Percentiles rank a stretch among this genome's conserved stretches.
Conservation (phyloP, 1,284 basidiomycete genomes). For the Ustilago xerochloae region DNA sequence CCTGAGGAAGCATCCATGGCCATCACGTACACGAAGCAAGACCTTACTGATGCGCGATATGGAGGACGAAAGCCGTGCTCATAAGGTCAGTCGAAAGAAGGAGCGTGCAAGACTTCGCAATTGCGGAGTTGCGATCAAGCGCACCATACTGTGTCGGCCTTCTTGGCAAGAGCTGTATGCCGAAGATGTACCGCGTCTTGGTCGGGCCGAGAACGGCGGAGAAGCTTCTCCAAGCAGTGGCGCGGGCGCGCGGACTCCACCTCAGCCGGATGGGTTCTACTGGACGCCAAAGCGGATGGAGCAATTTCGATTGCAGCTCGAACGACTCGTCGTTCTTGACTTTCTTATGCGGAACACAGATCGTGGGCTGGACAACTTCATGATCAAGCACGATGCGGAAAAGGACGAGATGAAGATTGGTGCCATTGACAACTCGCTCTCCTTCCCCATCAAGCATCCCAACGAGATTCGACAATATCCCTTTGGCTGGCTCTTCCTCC, state of each 20-base stretch:
- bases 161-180: conserved; percentile 76
- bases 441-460: conserved; percentile 79
- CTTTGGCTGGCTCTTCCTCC: conserved; percentile 86
- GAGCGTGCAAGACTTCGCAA: conserved; percentile 56
- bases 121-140: conserved; percentile 58
- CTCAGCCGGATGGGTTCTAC: conserved; percentile 72
- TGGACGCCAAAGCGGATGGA: conserved; percentile 82
- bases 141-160: conserved; percentile 73
- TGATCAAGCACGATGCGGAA: conserved; percentile 74
- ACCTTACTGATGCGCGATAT: conserved; percentile 73
- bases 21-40: conserved; percentile 78
- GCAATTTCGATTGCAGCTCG: conserved; percentile 84
- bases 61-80: conserved; percentile 77
- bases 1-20: conserved; percentile 85
- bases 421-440: conserved; percentile 91
- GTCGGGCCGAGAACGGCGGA: conserved; percentile 70
- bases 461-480: conserved; percentile 89
- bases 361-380: conserved; percentile 69
- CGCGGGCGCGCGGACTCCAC: background rate
- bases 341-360: conserved; percentile 87
- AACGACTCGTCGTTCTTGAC: conserved; percentile 77
- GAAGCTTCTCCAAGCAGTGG: background rate
- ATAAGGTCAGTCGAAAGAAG: conserved; percentile 59
- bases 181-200: conserved; percentile 30
- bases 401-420: conserved; percentile 78